Evolutionary conservation across 805 yeast genomes (phyloP).

Genomic region (Suhomyces pyralidae): DNA sequence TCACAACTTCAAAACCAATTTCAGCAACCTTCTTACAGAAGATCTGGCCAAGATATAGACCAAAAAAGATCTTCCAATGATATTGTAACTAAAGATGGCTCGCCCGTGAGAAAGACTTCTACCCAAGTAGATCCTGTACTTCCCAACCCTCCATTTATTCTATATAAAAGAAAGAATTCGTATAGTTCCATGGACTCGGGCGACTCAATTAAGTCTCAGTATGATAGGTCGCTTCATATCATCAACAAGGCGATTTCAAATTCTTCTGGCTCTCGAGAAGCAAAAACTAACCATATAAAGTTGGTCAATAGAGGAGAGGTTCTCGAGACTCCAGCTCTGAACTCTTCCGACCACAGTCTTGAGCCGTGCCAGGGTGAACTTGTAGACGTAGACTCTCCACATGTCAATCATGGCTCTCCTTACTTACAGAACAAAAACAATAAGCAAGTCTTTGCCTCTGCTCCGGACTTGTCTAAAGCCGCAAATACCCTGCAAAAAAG

Average conservation of each 20-base stretch:
- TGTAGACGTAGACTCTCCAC: neutral
- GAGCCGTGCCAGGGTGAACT: constrained; percentile 5
- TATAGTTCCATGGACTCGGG: constrained; percentile 6
- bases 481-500: neutral
- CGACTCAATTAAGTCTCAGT: constrained; percentile 3
- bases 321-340: neutral
- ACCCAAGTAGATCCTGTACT: neutral
- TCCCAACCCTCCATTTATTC: constrained; percentile 5
- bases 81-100: neutral
- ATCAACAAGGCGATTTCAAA: constrained; percentile 12
- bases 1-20: constrained; percentile 15
- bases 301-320: neutral
- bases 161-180: constrained; percentile 1
- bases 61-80: neutral
- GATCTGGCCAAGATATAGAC: neutral
- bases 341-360: neutral
- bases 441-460: constrained; percentile 7
- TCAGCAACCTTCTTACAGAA: constrained; percentile 4
- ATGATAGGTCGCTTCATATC: constrained; percentile 10
- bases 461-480: constrained; percentile 12
- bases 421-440: neutral
- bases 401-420: neutral
- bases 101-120: neutral
- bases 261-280: constrained; percentile 1
- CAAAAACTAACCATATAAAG: constrained; percentile 1